phyloP scores from a whole-genome alignment of 495 filamentous ascomycete genomes.

The Cercophora samala region DNA sequence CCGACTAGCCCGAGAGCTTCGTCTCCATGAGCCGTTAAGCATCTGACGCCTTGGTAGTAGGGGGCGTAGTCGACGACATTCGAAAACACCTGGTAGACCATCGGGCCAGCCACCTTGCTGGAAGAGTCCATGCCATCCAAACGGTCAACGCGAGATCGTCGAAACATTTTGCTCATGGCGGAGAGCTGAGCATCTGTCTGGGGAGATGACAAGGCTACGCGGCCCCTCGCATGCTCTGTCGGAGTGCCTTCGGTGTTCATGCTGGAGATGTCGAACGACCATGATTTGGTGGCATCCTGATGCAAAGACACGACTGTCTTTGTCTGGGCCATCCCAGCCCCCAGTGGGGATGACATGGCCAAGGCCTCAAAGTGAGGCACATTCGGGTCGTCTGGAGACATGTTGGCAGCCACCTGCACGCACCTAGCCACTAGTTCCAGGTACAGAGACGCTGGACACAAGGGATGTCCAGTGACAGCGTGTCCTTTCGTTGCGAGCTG shows the following conservation, averaged over 20 bases:
- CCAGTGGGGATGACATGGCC: constrained; percentile 4
- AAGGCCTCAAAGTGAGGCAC: constrained; percentile 10
- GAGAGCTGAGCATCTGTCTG: not conserved
- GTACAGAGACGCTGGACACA: constrained; percentile 42
- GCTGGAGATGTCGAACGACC: not conserved
- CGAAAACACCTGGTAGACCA: constrained; percentile 31
- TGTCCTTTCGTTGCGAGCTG: constrained; percentile 24
- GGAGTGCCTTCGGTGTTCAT: not conserved
- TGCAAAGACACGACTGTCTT: not conserved
- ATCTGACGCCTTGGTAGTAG: constrained; percentile 28
- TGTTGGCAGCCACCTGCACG: constrained; percentile 18
- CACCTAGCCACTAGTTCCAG: constrained; percentile 33
- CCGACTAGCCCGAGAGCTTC: constrained; percentile 29
- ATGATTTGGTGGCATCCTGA: not conserved
- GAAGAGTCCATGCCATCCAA: not conserved
- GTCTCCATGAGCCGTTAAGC: constrained; percentile 24
- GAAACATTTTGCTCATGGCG: not conserved
- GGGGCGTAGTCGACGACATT: constrained; percentile 30
- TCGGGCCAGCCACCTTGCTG: constrained; percentile 2
- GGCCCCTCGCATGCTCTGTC: not conserved
- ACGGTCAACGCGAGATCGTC: not conserved
- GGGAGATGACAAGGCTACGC: not conserved
- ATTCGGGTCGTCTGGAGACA: not conserved
- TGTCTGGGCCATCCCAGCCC: not conserved
- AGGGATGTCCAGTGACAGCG: constrained; percentile 19